Evolutionary conservation across 306 rosid species (phyloP).

Genomic region (Gastrolobium villosum): DNA sequence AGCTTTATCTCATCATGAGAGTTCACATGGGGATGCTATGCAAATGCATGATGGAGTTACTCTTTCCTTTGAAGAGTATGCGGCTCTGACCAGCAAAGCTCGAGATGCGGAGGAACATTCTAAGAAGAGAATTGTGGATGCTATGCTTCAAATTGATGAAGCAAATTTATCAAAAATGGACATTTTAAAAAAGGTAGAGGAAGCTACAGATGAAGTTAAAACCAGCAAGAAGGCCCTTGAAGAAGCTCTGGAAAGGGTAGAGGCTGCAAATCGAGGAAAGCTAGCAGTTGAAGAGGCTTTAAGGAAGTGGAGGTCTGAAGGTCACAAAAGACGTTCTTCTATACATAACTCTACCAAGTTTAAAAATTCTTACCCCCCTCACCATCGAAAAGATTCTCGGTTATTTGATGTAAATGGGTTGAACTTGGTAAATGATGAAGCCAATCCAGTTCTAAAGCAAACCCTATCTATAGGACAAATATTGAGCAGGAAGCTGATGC

Average conservation of each 20-base stretch:
- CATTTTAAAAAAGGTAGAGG: constrained; percentile 75
- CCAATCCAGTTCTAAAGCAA: constrained; percentile 64
- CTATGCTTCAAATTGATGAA: constrained; percentile 79
- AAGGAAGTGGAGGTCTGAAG: constrained; percentile 84
- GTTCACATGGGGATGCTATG: constrained; percentile 49
- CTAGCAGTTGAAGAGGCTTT: constrained; percentile 84
- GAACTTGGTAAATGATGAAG: constrained; percentile 60
- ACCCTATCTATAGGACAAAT: constrained; percentile 89
- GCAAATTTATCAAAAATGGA: constrained; percentile 73
- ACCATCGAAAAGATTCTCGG: constrained; percentile 59
- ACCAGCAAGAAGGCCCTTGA: constrained; percentile 78
- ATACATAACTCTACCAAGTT: constrained; percentile 66
- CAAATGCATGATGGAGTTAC: constrained; percentile 64
- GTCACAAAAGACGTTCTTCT: constrained; percentile 69
- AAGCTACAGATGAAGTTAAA: constrained; percentile 82
- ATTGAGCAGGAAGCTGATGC: constrained; percentile 80
- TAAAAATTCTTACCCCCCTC: constrained; percentile 67
- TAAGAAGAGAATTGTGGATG: constrained; percentile 68
- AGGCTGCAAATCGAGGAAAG: constrained; percentile 85
- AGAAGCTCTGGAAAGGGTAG: constrained; percentile 88
- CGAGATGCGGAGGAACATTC: constrained; percentile 73
- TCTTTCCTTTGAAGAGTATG: constrained; percentile 80
- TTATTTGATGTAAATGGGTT: constrained; percentile 64
- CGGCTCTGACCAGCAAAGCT: constrained; percentile 67
- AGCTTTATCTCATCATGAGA: constrained; percentile 60